Base-by-base conservation (phyloP, 2,329 filamentous ascomycete species). In the Monosporascus sp. region DNA sequence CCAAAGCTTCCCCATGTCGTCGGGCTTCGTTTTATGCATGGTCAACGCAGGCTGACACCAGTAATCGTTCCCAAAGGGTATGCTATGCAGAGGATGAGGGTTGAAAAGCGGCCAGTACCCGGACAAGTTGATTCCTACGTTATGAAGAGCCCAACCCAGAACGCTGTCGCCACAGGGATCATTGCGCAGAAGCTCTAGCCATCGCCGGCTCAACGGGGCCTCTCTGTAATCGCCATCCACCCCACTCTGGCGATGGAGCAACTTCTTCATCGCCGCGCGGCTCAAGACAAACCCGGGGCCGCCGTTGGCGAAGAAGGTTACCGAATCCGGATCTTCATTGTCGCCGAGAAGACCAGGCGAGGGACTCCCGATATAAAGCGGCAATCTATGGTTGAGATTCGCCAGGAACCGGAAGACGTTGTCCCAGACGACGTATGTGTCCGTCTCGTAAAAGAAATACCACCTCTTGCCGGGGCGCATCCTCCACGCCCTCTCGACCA, bases 371-470 rank as follows among this genome's bases (percentile, higher is more conserved):
- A 80, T 70, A 60, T 82, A 82, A 5, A 73, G 59, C 20, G 72
- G 68, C 15, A 63, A 61, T 11, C 66, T 64, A 3, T 75, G 72
- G 49, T 81, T 71, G 63, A 79, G 74, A 15, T 72, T 76, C 36
- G 72, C 70, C 14, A 82, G 69, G 53, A 77, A 74, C 17, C 74
- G 76, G 54, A 80, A 74, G 36, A 69, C 70, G 65, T 72, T 74
- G 31, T 70, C 64, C 73, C 73, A 76, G 15, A 70, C 66, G 15
- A 76, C 51, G 56, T 72, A 80, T 48, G 79, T 82, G 60, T 82
- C 79, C 3, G 78, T 77, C 58, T 82, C 79, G 47, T 79, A 74
- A 62, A 81, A 80, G 50, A 82, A 72, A 58, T 79, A 82, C 73
- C 80, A 82, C 37, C 77, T 70, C 46, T 74, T 74, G n/a, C 72